Base-by-base conservation (phyloP, 1,284 basidiomycete species). In the Ceratobasidium sp. region DNA sequence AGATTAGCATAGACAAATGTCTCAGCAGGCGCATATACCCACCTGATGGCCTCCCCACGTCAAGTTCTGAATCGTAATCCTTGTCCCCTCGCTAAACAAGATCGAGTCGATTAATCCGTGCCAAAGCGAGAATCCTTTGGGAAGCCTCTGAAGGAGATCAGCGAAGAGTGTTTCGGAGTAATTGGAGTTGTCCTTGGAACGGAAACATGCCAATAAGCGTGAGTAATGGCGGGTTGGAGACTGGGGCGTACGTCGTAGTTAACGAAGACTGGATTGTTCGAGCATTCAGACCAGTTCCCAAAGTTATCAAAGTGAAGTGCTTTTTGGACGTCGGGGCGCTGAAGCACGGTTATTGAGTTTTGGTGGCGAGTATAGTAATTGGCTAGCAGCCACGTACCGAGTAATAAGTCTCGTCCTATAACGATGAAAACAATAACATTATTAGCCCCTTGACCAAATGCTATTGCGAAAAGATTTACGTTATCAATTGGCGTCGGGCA, bases 41-140 rank as follows among this genome's bases (percentile, higher is more conserved):
- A 61, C 54, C 27, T 58, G 74, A 4, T 48, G 41, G 31, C 80
- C 80, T 64, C 73, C 76, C 79, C 79, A 81, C 11, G 80, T 81
- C 77, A 80, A 77, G 74, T 80, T 80, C 77, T 81, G 80, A 62
- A 81, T 80, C 0, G 79, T 75, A 27, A 80, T 76, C 9, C 80
- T 77, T 8, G 78, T 79, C 9, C 78, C 78, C 43, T 79, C 76
- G 49, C 77, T 79, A 48, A 79, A 76, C 49, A 80, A 76, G 54
- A 80, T 75, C 46, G 76, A 76, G 72, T 80, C 79, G 72, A 74
- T 49, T 39, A 71, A 54, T 9, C 74, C 75, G 43, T 76, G 73
- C 75, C 75, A 78, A 34, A 75, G 74, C n/a, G 71, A 76, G 56
- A 76, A 62, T 51, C 79, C 78, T 27, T 76, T 78, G 39, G 79